Evolutionary conservation across 2,329 filamentous ascomycete genomes (phyloP).

Genomic region (Ophiostoma triangulosporum): DNA sequence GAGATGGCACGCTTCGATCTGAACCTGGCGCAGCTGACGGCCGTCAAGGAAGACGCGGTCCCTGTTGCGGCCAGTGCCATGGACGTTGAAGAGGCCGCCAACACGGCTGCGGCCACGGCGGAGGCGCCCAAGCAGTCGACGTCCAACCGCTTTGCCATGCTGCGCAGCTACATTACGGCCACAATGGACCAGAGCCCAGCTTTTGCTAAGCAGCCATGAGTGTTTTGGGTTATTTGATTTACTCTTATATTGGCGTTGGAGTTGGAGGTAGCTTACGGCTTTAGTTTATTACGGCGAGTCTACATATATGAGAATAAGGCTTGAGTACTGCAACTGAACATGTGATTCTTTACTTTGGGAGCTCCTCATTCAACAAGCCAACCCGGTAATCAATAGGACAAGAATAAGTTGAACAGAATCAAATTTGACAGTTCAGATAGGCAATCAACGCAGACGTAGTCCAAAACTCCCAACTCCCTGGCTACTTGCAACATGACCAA

Average conservation of each 20-base stretch:
- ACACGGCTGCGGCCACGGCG: slow-evolving; percentile 6
- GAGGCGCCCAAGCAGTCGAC: slow-evolving; percentile 23
- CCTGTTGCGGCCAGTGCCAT: background rate
- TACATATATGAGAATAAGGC: too few relatives aligned
- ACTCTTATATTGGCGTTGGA: background rate
- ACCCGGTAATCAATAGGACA: too few relatives aligned
- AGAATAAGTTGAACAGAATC: too few relatives aligned
- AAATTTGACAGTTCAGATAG: too few relatives aligned
- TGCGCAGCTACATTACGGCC: slow-evolving; percentile 70
- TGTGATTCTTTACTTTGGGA: too few relatives aligned
- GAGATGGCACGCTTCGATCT: slow-evolving; percentile 76
- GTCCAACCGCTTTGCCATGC: slow-evolving; percentile 59
- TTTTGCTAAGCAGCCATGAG: slow-evolving; percentile 33
- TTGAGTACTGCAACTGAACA: too few relatives aligned
- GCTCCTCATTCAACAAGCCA: too few relatives aligned
- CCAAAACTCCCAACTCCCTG: background rate
- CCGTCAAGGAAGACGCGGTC: slow-evolving; percentile 17
- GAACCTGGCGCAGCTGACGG: slow-evolving; percentile 63
- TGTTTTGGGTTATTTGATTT: background rate
- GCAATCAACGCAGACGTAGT: too few relatives aligned
- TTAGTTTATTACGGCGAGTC: too few relatives aligned
- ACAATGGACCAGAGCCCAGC: slow-evolving; percentile 84
- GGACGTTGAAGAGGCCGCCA: background rate
- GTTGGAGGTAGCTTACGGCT: too few relatives aligned
- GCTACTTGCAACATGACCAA: background rate